These are phyloP conservation scores for Hibiscus tridactylites DNA, from an alignment of 345 rosid species.

Conservation along the genomic window DNA sequence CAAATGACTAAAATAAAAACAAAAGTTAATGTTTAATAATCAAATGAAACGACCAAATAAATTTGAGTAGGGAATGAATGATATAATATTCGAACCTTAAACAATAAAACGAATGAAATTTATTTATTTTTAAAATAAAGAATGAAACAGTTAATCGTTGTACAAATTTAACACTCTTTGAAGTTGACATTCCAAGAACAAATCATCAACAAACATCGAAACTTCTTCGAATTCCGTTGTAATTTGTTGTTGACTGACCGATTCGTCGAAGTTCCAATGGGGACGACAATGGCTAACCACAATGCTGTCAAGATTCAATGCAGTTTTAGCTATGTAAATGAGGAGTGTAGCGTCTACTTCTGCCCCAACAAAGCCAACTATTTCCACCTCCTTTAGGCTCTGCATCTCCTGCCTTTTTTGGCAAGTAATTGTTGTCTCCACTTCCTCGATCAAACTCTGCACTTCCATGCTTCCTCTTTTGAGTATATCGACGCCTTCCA, in stretches of 20 bases:
- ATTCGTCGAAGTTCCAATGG: too few relatives aligned
- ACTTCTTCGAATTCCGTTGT: too few relatives aligned
- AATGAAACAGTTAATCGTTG: too few relatives aligned
- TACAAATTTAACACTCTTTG: too few relatives aligned
- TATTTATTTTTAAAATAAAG: too few relatives aligned
- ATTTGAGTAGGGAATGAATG: too few relatives aligned
- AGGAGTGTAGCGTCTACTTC: not conserved
- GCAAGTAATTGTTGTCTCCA: not conserved
- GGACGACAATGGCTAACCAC: not conserved
- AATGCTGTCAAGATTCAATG: not conserved
- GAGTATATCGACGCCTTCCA: too few relatives aligned
- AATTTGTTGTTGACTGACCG: not conserved
- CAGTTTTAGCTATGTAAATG: not conserved
- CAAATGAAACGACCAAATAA: too few relatives aligned
- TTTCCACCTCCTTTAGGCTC: not conserved
- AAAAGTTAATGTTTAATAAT: too few relatives aligned
- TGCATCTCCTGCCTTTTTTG: not conserved
- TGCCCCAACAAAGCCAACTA: not conserved
- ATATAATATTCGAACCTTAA: too few relatives aligned
- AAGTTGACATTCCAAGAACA: not conserved
- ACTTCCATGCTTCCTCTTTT: not conserved
- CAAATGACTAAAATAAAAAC: too few relatives aligned
- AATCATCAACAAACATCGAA: not conserved
- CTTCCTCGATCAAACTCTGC: not conserved
- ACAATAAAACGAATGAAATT: too few relatives aligned